phyloP scores from a whole-genome alignment of 805 yeast genomes.

The Lipomyces yamadae region DNA sequence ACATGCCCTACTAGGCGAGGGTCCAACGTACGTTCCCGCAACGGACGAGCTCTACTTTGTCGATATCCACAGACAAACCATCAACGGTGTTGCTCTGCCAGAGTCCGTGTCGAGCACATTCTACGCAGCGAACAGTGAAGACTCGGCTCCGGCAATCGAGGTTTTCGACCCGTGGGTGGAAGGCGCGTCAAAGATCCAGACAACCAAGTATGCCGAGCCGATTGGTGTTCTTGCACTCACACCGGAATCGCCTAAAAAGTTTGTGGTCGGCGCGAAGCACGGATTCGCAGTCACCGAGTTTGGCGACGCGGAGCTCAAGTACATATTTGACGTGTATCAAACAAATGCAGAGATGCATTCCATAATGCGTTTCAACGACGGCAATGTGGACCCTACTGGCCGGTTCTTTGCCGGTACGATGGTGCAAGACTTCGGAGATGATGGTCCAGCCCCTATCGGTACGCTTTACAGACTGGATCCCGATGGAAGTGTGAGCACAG shows the following conservation, averaged over 20 bases:
- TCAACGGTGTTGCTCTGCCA: conserved; percentile 20
- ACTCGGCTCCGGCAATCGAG: conserved; percentile 32
- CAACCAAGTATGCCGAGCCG: conserved; percentile 43
- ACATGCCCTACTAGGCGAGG: conserved; percentile 42
- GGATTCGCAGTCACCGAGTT: conserved; percentile 58
- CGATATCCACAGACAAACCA: conserved; percentile 40
- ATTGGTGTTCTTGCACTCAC: conserved; percentile 79
- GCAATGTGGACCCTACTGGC: conserved; percentile 76
- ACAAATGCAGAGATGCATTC: conserved; percentile 44
- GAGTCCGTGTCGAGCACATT: conserved; percentile 2
- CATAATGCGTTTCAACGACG: conserved; percentile 74
- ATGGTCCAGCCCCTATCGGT: conserved; percentile 55
- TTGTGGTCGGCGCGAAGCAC: conserved; percentile 63
- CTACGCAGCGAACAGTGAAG: conserved; percentile 18
- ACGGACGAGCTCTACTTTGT: conserved; percentile 43
- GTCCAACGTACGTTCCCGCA: conserved; percentile 45
- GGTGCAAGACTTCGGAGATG: conserved; percentile 53
- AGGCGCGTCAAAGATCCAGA: conserved; percentile 40
- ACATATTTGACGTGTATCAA: conserved; percentile 29
- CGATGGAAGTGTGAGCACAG: conserved; percentile 41
- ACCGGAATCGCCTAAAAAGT: conserved; percentile 51
- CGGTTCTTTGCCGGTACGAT: conserved; percentile 81
- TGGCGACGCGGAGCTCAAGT: conserved; percentile 15
- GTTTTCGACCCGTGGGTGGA: conserved; percentile 35
- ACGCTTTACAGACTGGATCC: conserved; percentile 53